Base-by-base conservation (phyloP, 352 stramenopile species). In the Globisporangium rhizosaccharum region DNA sequence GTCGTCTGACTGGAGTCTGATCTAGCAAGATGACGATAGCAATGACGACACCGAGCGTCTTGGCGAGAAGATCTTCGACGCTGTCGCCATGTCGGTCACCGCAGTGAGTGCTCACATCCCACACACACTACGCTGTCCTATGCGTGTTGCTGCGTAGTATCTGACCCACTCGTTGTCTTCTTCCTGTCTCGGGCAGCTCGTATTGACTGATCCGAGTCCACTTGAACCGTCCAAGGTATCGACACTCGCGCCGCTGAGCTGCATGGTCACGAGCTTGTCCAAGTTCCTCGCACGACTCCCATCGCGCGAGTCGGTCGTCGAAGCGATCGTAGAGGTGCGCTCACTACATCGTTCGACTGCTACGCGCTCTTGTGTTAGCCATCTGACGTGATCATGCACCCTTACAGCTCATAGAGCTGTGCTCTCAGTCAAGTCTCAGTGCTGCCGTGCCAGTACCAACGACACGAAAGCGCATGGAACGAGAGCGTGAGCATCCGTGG, bases 401-500 rank as follows among this genome's bases (percentile, higher is more conserved):
- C 33, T 12, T 28, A 1, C 23, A 65, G 59, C 46, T 65, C 18
- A 20, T 45, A 30, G 47, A 56, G 23, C n/a, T 30, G 33, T 25
- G 28, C n/a, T 56, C 41, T 11, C 53, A 55, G 14, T 20, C 17
- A 18, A 23, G 6, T n/a, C 48, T 25, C n/a, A 42, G 41, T n/a
- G 41, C 41, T 26, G 2, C 20, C 14, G 44, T 15, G 17, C 3
- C 25, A 20, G 46, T 36, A 4, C 37, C 28, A 9, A 6, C 47
- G 33, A 6, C 14, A 36, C 45, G 26, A 15, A 45, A 36, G n/a
- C 26, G 51, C 23, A 17, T 8, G 2, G 59, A 60, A 1, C 20
- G 44, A 9, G 69, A 73, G 44, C 23, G 52, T 4, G 62, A 67
- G 20, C 23, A 53, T n/a, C 49, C 68, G 15, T 88, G 78, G 78